phyloP scores from a whole-genome alignment of 495 filamentous ascomycete genomes.

The Daldinia decipiens region DNA sequence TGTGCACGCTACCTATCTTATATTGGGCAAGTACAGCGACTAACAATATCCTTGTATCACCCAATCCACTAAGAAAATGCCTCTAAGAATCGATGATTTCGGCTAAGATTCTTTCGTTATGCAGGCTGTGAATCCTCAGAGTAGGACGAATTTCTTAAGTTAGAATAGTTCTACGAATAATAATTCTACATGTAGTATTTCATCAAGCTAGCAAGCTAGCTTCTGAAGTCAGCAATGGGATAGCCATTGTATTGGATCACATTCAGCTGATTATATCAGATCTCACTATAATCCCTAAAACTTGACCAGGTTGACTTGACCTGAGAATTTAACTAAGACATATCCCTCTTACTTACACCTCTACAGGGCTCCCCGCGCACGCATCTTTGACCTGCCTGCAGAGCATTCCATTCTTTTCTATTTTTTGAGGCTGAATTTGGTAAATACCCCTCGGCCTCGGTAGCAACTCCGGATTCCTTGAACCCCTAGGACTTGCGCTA shows the following conservation, averaged over 20 bases:
- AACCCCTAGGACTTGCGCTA: constrained; percentile 23
- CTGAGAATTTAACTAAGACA: constrained; percentile 40
- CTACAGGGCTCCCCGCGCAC: constrained; percentile 1
- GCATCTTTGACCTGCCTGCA: constrained; percentile 14
- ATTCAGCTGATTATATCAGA: background rate
- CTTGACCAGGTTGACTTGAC: background rate
- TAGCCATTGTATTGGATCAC: constrained; percentile 5
- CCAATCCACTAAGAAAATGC: constrained; percentile 35
- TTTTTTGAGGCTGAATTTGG: constrained; percentile 38
- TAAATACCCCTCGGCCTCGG: constrained; percentile 26
- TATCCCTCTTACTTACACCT: constrained; percentile 27
- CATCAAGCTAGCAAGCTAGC: constrained; percentile 11
- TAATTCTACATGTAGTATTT: background rate
- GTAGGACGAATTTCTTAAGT: constrained; percentile 12
- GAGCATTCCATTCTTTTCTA: constrained; percentile 38
- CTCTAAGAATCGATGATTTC: constrained; percentile 33
- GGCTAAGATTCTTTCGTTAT: constrained; percentile 35
- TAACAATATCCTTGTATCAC: constrained; percentile 25
- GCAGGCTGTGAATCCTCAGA: constrained; percentile 34
- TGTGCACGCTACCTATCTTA: constrained; percentile 28
- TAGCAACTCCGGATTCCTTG: constrained; percentile 17
- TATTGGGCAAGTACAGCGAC: constrained; percentile 21
- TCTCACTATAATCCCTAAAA: background rate
- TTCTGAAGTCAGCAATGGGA: constrained; percentile 1
- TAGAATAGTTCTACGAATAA: background rate